Conservation (phyloP, 2,329 filamentous ascomycete species). For the Epicoccum sorghinum region DNA sequence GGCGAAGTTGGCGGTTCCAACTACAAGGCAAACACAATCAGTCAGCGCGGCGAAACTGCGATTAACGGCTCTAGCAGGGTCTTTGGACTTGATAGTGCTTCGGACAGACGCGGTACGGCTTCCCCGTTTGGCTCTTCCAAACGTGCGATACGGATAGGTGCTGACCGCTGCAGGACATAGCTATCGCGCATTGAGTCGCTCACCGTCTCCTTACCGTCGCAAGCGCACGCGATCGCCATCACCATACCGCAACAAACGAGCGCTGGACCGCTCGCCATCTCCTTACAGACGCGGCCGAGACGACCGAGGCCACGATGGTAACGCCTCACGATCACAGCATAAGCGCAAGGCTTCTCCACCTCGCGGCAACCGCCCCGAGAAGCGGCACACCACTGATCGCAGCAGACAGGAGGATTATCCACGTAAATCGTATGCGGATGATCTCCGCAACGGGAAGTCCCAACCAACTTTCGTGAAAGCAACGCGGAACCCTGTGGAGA, state of each 20-base stretch:
- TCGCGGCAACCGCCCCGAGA: constrained; percentile 53
- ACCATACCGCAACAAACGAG: constrained; percentile 34
- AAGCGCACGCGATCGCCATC: constrained; percentile 34
- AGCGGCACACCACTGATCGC: constrained; percentile 58
- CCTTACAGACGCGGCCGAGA: constrained; percentile 32
- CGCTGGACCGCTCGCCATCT: constrained; percentile 34
- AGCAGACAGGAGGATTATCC: constrained; percentile 61
- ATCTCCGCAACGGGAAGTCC: constrained; percentile 9
- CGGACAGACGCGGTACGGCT: constrained; percentile 28
- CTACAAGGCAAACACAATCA: constrained; percentile 45
- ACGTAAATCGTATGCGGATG: constrained; percentile 65
- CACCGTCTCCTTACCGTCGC: constrained; percentile 39
- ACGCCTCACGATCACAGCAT: constrained; percentile 29
- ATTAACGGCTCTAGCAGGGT: constrained; percentile 45
- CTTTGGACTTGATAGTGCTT: constrained; percentile 37
- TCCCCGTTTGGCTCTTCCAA: background rate
- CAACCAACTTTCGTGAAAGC: constrained; percentile 18
- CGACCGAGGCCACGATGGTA: constrained; percentile 29
- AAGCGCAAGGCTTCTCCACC: constrained; percentile 51
- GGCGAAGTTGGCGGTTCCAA: constrained; percentile 36
- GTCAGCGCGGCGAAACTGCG: constrained; percentile 34
- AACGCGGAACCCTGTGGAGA: constrained; percentile 16
- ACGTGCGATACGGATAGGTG: background rate
- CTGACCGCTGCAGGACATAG: constrained; percentile 18
- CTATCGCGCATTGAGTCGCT: constrained; percentile 37